Evolutionary conservation across 768 basidiomycete species (phyloP), one percentile per base, ranked within the genome.

Genomic region (Dictyophora rubrovolvata): DNA sequence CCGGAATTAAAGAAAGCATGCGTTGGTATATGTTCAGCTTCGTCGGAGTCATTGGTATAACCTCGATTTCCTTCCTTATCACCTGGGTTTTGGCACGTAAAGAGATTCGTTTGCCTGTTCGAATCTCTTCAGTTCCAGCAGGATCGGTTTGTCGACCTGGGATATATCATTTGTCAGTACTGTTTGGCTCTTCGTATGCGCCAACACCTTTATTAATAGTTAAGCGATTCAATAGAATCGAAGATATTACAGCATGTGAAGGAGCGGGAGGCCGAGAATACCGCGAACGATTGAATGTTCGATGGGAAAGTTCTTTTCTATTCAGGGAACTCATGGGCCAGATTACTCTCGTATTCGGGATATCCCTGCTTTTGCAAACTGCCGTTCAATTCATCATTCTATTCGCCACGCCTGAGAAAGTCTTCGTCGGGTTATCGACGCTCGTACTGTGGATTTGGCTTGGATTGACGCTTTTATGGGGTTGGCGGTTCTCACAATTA

Each of bases 241-340:
- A 59, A 33, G 57, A 59, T 33, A 28, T 57, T 33, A 57, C 56
- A 48, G 56, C 56, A 17, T 23, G 50, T 11, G 57, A 59, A 37
- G 57, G 57, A 35, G 57, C 47, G 7, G 49, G 49, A 35, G 49
- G 57, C 11, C 5, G 17, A 20, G 48, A 17, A 22, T 57, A 28
- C 21, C 56, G 56, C 9, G 48, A 53, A 22, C 57, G 57, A 20
- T 48, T 57, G n/a, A 57, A 57, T 18, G 4, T 42, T 21, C 48
- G 57, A 18, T 53, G 37, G 28, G 23, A 59, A 17, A 16, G 11
- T 6, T 59, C 57, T 17, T 17, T 28, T 23, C 5, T 21, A 18
- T 57, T 49, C 56, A 36, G 56, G 10, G 12, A 34, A 21, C 33
- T 59, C 7, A 17, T 59, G 22, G 18, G 12, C 2, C 28, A 59